Evolutionary conservation across 345 rosid species (phyloP).

Genomic region (Isatis tinctoria): DNA sequence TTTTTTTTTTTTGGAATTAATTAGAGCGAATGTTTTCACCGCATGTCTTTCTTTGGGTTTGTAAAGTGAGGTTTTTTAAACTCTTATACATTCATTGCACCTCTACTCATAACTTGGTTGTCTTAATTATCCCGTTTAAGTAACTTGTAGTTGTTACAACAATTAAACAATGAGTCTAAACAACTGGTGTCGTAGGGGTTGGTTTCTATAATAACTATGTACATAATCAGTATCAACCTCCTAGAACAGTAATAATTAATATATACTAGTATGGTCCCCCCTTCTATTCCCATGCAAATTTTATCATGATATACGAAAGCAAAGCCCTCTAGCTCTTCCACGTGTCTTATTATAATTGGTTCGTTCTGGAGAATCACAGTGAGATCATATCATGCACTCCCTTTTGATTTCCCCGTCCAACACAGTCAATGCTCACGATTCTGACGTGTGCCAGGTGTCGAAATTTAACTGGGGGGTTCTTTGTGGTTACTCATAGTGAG

Average conservation of each 20-base stretch:
- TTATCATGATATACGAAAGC: neutral
- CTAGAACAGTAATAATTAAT: neutral
- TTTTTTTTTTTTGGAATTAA: too few species aligned
- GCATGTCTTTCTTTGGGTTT: neutral
- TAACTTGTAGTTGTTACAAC: neutral
- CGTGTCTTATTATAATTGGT: neutral
- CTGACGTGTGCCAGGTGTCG: neutral
- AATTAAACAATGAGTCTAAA: neutral
- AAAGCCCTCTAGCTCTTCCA: neutral
- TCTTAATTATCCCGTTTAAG: neutral
- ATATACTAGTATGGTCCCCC: neutral
- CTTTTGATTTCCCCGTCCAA: neutral
- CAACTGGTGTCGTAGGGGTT: neutral
- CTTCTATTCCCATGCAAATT: slow-evolving; percentile 4
- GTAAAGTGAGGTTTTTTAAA: neutral
- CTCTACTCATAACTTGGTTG: neutral
- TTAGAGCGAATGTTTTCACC: too few species aligned
- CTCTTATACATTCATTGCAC: neutral
- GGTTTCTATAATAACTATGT: neutral
- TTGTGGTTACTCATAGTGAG: neutral
- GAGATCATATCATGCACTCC: neutral
- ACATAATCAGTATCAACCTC: neutral
- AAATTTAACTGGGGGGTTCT: neutral
- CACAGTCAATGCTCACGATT: neutral
- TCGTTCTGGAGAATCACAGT: neutral